A percentile compares a stretch with the other conserved stretches of the same genome.
Evolutionary conservation across 108 stramenopile genomes (phyloP).

Genomic region (Seminavis robusta): DNA sequence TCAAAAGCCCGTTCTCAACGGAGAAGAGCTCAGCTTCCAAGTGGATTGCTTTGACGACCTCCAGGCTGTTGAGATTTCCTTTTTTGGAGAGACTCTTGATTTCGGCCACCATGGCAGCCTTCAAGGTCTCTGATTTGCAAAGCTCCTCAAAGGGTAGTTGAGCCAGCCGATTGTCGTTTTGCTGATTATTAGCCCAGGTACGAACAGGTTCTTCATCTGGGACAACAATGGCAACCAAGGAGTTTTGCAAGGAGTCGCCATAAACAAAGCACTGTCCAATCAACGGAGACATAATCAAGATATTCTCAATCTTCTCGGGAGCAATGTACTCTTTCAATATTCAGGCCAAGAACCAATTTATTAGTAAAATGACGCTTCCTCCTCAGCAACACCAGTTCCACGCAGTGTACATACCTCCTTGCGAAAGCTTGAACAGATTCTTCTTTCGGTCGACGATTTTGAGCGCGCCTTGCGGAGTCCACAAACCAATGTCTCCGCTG

Average conservation of each 20-base stretch:
- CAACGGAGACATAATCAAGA: slow-evolving; percentile 69
- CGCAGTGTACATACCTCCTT: slow-evolving; percentile 59
- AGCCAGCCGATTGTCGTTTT: slow-evolving; percentile 17
- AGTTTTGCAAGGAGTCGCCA: slow-evolving; percentile 90
- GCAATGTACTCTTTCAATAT: slow-evolving; percentile 94
- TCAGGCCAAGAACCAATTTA: slow-evolving; percentile 3
- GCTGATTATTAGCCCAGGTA: slow-evolving; percentile 38
- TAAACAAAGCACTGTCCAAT: slow-evolving; percentile 92
- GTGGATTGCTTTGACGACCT: slow-evolving; percentile 78
- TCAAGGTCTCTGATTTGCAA: slow-evolving; percentile 60
- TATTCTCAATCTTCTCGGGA: slow-evolving; percentile 96
- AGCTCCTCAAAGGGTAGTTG: slow-evolving; percentile 57
- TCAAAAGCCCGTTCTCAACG: slow-evolving; percentile 83
- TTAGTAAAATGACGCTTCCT: no score
- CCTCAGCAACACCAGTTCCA: no score
- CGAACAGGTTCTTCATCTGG: slow-evolving; percentile 89
- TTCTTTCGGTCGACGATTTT: slow-evolving; percentile 97
- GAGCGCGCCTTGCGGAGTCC: slow-evolving; percentile 88
- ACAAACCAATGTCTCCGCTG: slow-evolving; percentile 96
- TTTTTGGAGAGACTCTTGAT: slow-evolving; percentile 55
- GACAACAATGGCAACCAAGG: slow-evolving; percentile 87
- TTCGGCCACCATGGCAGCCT: slow-evolving; percentile 57
- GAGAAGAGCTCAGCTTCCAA: slow-evolving; percentile 76
- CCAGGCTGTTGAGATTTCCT: slow-evolving; percentile 89
- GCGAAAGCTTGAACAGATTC: slow-evolving; percentile 96